phyloP scores from a whole-genome alignment of 768 basidiomycete genomes.

The Tulasnella sp. region DNA sequence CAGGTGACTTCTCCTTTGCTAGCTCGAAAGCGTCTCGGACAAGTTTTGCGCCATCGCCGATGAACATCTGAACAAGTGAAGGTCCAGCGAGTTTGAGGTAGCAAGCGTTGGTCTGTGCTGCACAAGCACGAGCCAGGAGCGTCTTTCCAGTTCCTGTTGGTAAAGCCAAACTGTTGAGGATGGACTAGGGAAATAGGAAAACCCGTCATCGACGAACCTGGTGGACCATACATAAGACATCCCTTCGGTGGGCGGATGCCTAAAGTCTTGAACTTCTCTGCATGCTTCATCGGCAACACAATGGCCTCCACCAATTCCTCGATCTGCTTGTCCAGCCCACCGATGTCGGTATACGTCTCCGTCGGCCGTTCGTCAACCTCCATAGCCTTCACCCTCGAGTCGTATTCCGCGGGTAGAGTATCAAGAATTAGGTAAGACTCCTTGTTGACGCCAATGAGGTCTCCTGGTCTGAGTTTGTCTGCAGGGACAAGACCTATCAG shows the following conservation, averaged over 20 bases:
- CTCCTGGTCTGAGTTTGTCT: slow-evolving; percentile 81
- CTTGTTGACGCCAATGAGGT: slow-evolving; percentile 98
- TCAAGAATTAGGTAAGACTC: slow-evolving; percentile 97
- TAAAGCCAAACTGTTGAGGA: slow-evolving; percentile 12
- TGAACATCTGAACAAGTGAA: slow-evolving; percentile 99
- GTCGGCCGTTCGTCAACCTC: slow-evolving; percentile 98
- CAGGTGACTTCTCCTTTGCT: slow-evolving; percentile 95
- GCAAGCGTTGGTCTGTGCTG: slow-evolving; percentile 95
- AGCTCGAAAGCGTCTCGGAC: slow-evolving; percentile 98
- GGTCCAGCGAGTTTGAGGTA: slow-evolving; percentile 97
- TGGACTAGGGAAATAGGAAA: not conserved
- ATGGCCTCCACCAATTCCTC: slow-evolving; percentile 98
- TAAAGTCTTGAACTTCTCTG: slow-evolving; percentile 97
- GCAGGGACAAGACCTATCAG: slow-evolving; percentile 96
- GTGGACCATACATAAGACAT: slow-evolving; percentile 97
- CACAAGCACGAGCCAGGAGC: slow-evolving; percentile 93
- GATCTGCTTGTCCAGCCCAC: slow-evolving; percentile 98
- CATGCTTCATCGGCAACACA: slow-evolving; percentile 96
- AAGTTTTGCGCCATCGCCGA: slow-evolving; percentile 97
- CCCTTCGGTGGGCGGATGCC: slow-evolving; percentile 98
- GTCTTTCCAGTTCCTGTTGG: slow-evolving; percentile 88
- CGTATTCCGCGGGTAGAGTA: slow-evolving; percentile 93
- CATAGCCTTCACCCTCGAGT: slow-evolving; percentile 98
- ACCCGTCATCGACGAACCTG: slow-evolving; percentile 51
- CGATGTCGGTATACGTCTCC: slow-evolving; percentile 95